A percentile compares a stretch with the other conserved stretches of the same genome.
These are phyloP conservation scores for Candida qinlingensis DNA, from an alignment of 805 yeast species.

Conservation along the genomic window DNA sequence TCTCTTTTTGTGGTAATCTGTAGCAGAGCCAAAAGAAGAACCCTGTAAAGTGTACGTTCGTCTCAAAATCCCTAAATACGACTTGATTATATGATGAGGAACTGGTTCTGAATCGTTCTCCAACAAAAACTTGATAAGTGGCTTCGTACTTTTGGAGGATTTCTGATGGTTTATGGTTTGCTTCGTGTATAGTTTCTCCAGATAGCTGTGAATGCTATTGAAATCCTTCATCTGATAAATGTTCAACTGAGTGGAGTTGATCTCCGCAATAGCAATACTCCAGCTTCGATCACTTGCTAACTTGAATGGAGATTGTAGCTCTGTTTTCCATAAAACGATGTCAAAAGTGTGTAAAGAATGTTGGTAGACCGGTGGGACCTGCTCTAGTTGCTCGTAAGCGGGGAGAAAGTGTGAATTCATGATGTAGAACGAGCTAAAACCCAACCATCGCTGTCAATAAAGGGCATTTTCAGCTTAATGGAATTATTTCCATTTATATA, in stretches of 20 bases:
- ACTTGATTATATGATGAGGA: background rate
- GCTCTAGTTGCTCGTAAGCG: too few species aligned
- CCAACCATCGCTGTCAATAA: too few species aligned
- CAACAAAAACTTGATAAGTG: background rate
- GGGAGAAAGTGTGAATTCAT: too few species aligned
- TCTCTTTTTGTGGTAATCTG: conserved; percentile 6
- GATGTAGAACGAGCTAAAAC: too few species aligned
- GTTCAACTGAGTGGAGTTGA: conserved; percentile 9
- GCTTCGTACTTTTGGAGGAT: background rate
- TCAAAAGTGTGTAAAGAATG: conserved; percentile 3
- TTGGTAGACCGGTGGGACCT: background rate
- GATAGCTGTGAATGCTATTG: background rate
- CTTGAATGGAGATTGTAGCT: conserved; percentile 7
- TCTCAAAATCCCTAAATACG: conserved; percentile 1
- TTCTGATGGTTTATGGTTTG: background rate
- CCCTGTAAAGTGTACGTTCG: conserved; percentile 8
- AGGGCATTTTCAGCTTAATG: too few species aligned
- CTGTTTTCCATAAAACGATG: conserved; percentile 7
- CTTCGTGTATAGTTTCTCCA: background rate
- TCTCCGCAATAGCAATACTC: conserved; percentile 5
- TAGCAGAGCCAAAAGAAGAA: conserved; percentile 4
- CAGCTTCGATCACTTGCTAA: conserved; percentile 5
- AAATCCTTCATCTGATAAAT: conserved; percentile 2
- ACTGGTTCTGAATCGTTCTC: background rate
- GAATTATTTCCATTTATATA: too few species aligned